Evolutionary conservation across 805 yeast genomes (phyloP), one percentile per base, ranked within the genome.

Genomic region (Saccharomycopsis synnaedendra): DNA sequence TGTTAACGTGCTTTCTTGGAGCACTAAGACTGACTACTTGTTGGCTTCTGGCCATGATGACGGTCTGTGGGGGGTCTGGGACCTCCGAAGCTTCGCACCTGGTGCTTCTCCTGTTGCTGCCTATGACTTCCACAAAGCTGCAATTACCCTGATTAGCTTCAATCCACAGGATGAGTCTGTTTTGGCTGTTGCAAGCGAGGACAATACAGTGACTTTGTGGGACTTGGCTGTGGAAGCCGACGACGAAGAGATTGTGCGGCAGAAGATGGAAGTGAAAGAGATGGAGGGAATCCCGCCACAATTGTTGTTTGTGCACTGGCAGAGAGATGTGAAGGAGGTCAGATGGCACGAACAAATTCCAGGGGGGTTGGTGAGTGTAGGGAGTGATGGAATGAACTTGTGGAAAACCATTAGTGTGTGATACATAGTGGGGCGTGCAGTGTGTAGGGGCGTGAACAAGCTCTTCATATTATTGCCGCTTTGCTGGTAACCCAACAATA

Each of bases 51-150:
- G 98, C 57, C 96, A 93, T 61, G 98, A 93, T 64, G 96, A 89
- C 63, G 98, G 98, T 54, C 68, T 80, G 32, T 93, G 97, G 96
- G 88, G 95, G 41, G 93, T 93, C 41, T 93, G 98, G 98, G 98
- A 93, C 69, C 72, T 93, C 65, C 81, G 98, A 61, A 77, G 82
- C 57, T 78, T 93, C 73, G 73, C 82, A 56, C 75, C 80, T 56
- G 63, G 70, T 54, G 60, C 58, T 41, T 65, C 76, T 5, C 97
- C 97, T 9, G 97, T 93, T 37, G 98, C 97, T 4, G 81, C 83
- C 56, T 93, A 90, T 61, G 87, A 85, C 58, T 93, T 93, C 85
- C 97, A 93, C 70, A 85, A 86, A 64, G 78, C 90, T 41, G 83
- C 98, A 30, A 76, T 93, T 58, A 93, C 98, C 1, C 82, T 96